Conservation (phyloP, 2,329 filamentous ascomycete species). For the Hymenoscyphus fraxineus region DNA sequence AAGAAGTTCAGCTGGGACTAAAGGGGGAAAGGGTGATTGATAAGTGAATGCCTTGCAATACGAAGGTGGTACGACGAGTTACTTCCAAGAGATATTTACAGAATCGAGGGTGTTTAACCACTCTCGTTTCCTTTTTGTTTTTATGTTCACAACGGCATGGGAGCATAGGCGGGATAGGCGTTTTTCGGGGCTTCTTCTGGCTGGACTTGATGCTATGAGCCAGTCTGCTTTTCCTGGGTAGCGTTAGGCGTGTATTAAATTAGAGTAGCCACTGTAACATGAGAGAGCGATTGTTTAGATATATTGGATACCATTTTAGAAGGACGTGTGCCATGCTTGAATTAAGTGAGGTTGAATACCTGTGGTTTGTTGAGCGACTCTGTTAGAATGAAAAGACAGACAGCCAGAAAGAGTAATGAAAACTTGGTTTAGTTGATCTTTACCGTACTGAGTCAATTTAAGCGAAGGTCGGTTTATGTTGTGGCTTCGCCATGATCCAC, state of each 20-base stretch:
- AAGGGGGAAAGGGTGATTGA: constrained; percentile 29
- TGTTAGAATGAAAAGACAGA: too few species aligned
- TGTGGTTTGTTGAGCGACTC: too few species aligned
- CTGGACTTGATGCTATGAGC: not conserved
- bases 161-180: constrained; percentile 3
- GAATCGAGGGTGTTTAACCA: not conserved
- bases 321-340: not conserved
- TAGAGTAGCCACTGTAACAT: not conserved
- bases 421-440: too few species aligned
- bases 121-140: not conserved
- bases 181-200: not conserved
- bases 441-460: too few species aligned
- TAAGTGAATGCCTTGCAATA: not conserved
- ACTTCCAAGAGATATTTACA: not conserved
- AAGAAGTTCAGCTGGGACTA: constrained; percentile 17
- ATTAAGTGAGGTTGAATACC: too few species aligned
- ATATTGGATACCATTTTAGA: not conserved
- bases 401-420: too few species aligned
- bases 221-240: not conserved
- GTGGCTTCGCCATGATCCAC: too few species aligned
- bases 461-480: too few species aligned
- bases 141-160: constrained; percentile 6
- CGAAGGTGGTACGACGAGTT: not conserved
- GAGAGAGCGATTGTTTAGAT: not conserved
- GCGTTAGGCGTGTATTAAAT: not conserved